Evolutionary conservation across 306 rosid genomes (phyloP).

Genomic region (Quercus ilex): DNA sequence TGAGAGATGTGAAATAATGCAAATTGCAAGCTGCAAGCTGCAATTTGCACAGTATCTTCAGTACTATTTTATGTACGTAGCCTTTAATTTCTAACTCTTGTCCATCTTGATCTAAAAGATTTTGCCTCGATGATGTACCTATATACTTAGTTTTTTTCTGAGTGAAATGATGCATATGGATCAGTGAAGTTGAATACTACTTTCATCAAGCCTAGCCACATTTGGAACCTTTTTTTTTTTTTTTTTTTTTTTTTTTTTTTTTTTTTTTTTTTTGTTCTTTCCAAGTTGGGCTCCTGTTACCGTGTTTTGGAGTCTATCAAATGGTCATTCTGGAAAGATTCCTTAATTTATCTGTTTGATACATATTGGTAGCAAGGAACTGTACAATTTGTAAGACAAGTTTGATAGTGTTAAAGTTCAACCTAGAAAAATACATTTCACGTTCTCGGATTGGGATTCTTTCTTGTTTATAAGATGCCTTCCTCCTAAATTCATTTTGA

Average conservation of each 20-base stretch:
- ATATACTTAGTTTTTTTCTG: neutral
- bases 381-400: neutral
- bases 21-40: neutral
- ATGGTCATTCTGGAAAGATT: neutral
- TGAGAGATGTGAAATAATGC: neutral
- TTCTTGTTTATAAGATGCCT: too few relatives aligned
- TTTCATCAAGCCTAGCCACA: neutral
- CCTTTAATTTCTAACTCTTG: slow-evolving; percentile 2
- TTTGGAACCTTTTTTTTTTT: neutral
- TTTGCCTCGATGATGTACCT: neutral
- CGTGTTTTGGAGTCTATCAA: neutral
- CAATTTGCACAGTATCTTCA: neutral
- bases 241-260: neutral
- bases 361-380: neutral
- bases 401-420: neutral
- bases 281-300: neutral
- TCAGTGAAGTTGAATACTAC: neutral
- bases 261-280: neutral
- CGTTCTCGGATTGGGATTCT: too few relatives aligned
- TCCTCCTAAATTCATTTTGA: neutral
- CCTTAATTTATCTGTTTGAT: neutral
- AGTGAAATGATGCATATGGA: neutral
- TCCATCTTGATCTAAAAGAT: slow-evolving; percentile 2
- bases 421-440: too few relatives aligned
- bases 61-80: neutral